Base-by-base conservation (phyloP, 139 green algal genomes). In the Trebouxia sp. region DNA sequence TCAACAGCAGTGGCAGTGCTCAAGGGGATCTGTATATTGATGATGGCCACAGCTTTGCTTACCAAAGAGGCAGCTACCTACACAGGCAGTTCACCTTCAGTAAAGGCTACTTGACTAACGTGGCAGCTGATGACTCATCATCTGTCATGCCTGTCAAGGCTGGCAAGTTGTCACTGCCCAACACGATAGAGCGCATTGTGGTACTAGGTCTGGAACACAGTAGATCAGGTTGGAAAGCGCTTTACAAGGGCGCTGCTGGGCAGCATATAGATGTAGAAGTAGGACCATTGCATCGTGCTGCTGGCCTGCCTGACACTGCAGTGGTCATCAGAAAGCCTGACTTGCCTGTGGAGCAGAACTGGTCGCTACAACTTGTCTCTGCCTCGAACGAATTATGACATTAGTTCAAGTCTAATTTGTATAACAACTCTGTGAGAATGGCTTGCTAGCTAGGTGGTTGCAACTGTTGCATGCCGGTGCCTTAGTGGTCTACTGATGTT, bases 11-110 rank as follows among this genome's bases (percentile, higher is more conserved):
- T 9, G 85, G 87, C n/a, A 42, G 77, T 6, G 95, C 96, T 3
- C 30, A 56, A 32, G 12, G 67, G 72, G 56, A 79, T 4, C 85
- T 99, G 37, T 99, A 99, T 81, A 35, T 98, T n/a, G 97, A 99
- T 80, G 97, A 99, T 81, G 97, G 97, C 38, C 81, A 83, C 42
- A 94, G 86, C 75, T 99, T 93, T 85, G 94, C 94, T 10, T 99
- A 95, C 84, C 55, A 87, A 74, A 50, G 84, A 39, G 92, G 92
- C 11, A 45, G 80, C 32, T 94, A 86, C 42, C 38, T 87, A n/a
- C 88, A 93, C 83, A 62, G 85, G 9, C 37, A 50, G 17, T 85
- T 85, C 35, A 75, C 32, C 1, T 87, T 89, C 45, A 43, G 66
- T 12, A 82, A 86, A 14, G 72, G 85, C 5, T 65, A 82, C 42